Evolutionary conservation across 148 eudicot genomes (phyloP).

Genomic region (Beta vulgaris): DNA sequence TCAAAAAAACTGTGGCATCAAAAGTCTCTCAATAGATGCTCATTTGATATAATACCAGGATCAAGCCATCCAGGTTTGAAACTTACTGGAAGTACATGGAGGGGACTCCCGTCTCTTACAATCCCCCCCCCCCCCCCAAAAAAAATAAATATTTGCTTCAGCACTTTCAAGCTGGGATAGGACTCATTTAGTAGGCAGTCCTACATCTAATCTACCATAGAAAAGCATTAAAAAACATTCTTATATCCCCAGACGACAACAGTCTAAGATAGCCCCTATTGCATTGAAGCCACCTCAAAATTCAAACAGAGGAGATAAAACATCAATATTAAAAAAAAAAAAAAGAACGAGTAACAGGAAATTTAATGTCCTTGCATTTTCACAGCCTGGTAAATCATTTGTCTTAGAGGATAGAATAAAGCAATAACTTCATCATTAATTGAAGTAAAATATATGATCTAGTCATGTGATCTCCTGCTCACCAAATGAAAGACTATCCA

Average conservation of each 20-base stretch:
- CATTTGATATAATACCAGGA: no score
- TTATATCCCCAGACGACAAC: no score
- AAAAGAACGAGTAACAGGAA: background rate
- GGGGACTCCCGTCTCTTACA: no score
- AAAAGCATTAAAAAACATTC: background rate
- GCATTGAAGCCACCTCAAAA: no score
- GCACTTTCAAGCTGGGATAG: background rate
- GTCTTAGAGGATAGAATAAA: background rate
- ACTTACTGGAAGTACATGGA: no score
- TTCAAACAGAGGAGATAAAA: no score
- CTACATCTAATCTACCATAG: background rate
- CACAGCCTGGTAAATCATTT: background rate
- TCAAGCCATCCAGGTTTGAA: no score
- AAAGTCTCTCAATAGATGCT: no score
- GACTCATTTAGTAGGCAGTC: background rate
- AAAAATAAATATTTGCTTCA: background rate
- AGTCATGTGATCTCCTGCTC: background rate
- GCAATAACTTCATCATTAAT: background rate
- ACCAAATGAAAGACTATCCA: background rate
- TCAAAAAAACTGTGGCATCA: no score
- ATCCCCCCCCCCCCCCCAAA: background rate
- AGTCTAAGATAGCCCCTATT: no score
- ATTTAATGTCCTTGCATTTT: background rate
- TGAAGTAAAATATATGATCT: background rate
- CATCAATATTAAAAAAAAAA: no score